Conservation (phyloP, 345 rosid genomes). For the Populus deltoides region DNA sequence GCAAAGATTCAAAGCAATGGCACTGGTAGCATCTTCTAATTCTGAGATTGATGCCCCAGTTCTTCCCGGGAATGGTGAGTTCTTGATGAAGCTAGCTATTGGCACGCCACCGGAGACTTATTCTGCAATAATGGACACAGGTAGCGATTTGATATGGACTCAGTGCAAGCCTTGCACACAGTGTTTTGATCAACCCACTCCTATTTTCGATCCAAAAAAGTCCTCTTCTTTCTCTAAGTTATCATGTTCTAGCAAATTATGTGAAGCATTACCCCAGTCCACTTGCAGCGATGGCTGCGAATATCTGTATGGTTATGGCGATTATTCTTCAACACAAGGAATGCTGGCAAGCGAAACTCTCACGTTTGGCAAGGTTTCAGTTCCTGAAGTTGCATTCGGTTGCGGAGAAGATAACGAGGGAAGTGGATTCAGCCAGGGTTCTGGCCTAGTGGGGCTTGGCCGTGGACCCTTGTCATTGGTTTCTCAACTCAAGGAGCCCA, state of each 20-base stretch:
- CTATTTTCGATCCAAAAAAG: slow-evolving; percentile 65
- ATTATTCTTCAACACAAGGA: slow-evolving; percentile 86
- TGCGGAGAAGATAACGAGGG: slow-evolving; percentile 85
- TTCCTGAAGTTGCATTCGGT: slow-evolving; percentile 65
- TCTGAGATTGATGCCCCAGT: slow-evolving; percentile 43
- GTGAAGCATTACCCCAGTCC: slow-evolving; percentile 51
- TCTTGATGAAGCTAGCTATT: slow-evolving; percentile 60
- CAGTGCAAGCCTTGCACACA: slow-evolving; percentile 82
- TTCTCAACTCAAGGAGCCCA: slow-evolving; percentile 69
- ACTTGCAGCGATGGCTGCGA: slow-evolving; percentile 50
- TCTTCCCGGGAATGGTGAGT: slow-evolving; percentile 75
- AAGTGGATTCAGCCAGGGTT: slow-evolving; percentile 73
- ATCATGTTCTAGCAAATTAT: slow-evolving; percentile 57
- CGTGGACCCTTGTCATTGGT: slow-evolving; percentile 73
- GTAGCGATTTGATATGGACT: slow-evolving; percentile 94
- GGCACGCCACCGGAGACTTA: slow-evolving; percentile 62
- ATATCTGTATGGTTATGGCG: slow-evolving; percentile 76
- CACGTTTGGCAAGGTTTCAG: slow-evolving; percentile 51
- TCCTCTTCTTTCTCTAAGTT: slow-evolving; percentile 61
- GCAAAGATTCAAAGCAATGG: slow-evolving; percentile 49
- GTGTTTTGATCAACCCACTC: slow-evolving; percentile 70
- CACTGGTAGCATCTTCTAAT: slow-evolving; percentile 33
- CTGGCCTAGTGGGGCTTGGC: slow-evolving; percentile 90
- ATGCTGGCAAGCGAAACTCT: slow-evolving; percentile 59
- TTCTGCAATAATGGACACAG: slow-evolving; percentile 79